Base-by-base conservation (phyloP, 768 basidiomycete species). In the Suillus bovinus region DNA sequence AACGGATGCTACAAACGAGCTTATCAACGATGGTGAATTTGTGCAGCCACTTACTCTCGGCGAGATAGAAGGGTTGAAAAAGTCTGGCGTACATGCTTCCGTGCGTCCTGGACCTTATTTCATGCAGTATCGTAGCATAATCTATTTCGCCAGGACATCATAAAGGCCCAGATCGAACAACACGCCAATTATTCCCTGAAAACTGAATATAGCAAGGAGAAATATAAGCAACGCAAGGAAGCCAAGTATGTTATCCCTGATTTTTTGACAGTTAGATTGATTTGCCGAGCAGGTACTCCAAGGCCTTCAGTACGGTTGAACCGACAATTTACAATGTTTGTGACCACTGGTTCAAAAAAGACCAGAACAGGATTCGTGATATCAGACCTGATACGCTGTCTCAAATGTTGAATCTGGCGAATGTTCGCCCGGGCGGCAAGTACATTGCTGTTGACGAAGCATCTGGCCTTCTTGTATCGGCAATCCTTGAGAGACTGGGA, bases 181-280 rank as follows among this genome's bases (percentile, higher is more conserved):
- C 96, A 99, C 69, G 89, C 91, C 34, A 91, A 93, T 68, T 99
- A 91, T 73, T 87, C 88, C 13, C 79, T 99, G 55, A 99, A 99
- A 77, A 99, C 96, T 1, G 97, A 96, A 75, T 99, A 96, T 75
- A 95, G 93, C 76, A 99, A 99, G 76, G 96, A 99, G 70, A 99
- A 99, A 73, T 99, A 98, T 77, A 90, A 86, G 74, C 96, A 96
- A 74, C 83, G 94, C 42, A 99, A 99, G 75, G 93, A 96, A 77
- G 94, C 93, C 61, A 99, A 99, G 96, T 96, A 71, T 67, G 88
- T 73, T 17, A 4, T 17, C 31, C 46, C 34, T 46, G 17, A 44
- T 52, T 22, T 39, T 13, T 46, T 33, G 58, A 44, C 27, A 39
- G 29, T 24, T 33, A 46, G 24, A 42, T 54, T 47, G 53, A 57